A percentile compares a stretch with the other conserved stretches of the same genome.
Evolutionary conservation across 768 basidiomycete species (phyloP).

Genomic region (Russula olivacea): DNA sequence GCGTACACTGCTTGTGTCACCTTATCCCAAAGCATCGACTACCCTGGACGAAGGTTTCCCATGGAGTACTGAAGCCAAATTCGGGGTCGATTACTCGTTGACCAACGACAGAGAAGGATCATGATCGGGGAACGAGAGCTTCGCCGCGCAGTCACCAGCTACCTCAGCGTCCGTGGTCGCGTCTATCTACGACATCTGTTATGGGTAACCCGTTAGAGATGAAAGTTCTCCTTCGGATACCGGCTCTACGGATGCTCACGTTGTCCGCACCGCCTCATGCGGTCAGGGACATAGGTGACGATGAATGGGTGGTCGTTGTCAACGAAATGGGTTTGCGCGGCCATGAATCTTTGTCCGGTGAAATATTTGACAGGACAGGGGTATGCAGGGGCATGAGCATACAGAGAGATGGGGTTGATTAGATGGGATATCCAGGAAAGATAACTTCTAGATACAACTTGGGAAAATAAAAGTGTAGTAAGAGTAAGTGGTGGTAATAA

Average conservation of each 20-base stretch:
- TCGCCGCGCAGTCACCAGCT: conserved; percentile 9
- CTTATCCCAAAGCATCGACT: conserved; percentile 63
- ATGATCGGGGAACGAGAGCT: not conserved
- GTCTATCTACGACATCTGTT: too few relatives aligned
- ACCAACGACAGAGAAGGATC: not conserved
- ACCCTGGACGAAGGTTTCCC: conserved; percentile 44
- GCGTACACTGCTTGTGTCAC: conserved; percentile 43
- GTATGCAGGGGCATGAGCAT: conserved; percentile 29
- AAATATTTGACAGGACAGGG: conserved; percentile 30
- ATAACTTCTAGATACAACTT: conserved; percentile 27
- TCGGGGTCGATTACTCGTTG: conserved; percentile 45
- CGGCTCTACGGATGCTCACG: conserved; percentile 17
- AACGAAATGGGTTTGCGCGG: not conserved
- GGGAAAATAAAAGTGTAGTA: not conserved
- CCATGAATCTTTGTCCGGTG: conserved; percentile 29
- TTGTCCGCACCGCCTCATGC: too few relatives aligned
- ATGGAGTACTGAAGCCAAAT: conserved; percentile 47
- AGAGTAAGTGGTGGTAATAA: too few relatives aligned
- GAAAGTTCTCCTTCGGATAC: too few relatives aligned
- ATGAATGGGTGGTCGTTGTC: too few relatives aligned
- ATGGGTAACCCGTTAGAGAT: too few relatives aligned
- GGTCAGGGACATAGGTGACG: too few relatives aligned
- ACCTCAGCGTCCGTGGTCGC: not conserved
- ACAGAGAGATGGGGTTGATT: conserved; percentile 34
- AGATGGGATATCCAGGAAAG: conserved; percentile 34